These are phyloP conservation scores for Hypoxylon sp. DNA, from an alignment of 2,329 filamentous ascomycete species.

Conservation along the genomic window DNA sequence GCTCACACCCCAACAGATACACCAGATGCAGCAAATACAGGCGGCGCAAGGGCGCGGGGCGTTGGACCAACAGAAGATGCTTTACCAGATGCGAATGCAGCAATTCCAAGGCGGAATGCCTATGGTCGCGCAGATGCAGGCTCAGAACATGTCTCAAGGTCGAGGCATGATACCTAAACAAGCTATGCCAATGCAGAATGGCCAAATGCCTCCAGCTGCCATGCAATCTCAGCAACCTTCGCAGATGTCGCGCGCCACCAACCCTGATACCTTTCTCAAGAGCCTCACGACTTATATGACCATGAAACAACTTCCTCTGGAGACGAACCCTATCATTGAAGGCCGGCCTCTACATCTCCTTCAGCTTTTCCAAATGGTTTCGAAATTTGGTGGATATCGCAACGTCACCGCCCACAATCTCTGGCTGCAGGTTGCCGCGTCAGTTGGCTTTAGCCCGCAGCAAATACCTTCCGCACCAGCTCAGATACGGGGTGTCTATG, in stretches of 20 bases:
- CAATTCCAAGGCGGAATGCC: conserved; percentile 68
- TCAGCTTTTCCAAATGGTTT: conserved; percentile 79
- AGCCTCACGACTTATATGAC: conserved; percentile 81
- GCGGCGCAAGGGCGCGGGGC: conserved; percentile 60
- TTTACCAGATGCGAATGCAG: conserved; percentile 86
- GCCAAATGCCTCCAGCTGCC: conserved; percentile 59
- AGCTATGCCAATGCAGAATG: conserved; percentile 61
- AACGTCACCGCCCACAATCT: conserved; percentile 72
- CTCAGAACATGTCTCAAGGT: conserved; percentile 50
- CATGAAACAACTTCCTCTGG: conserved; percentile 75
- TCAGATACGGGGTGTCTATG: conserved; percentile 77
- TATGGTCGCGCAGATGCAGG: conserved; percentile 61
- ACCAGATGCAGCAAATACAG: conserved; percentile 57
- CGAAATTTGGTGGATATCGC: conserved; percentile 80
- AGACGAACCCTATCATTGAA: conserved; percentile 75
- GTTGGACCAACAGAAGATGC: conserved; percentile 75
- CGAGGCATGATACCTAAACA: conserved; percentile 64
- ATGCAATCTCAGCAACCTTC: conserved; percentile 59
- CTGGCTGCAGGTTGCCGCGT: conserved; percentile 77
- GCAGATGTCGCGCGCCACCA: conserved; percentile 52
- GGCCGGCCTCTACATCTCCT: conserved; percentile 79
- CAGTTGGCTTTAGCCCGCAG: conserved; percentile 67
- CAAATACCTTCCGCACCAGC: conserved; percentile 72
- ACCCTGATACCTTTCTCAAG: conserved; percentile 77
- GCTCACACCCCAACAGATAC: conserved; percentile 53